phyloP scores from a whole-genome alignment of 2,329 filamentous ascomycete genomes.

The Xylaria sp. region DNA sequence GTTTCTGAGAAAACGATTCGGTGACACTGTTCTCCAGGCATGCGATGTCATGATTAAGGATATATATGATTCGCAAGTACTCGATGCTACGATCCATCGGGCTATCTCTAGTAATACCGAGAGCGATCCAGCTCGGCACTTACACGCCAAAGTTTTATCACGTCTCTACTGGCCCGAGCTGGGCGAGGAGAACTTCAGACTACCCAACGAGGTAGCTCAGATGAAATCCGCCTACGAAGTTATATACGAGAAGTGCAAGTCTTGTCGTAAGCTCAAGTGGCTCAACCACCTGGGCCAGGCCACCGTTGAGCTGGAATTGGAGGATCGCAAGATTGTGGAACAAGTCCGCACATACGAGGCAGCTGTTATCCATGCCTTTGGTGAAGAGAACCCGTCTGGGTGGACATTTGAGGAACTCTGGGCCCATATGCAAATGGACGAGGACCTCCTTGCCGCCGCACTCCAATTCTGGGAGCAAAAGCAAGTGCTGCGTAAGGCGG shows the following conservation, averaged over 20 bases:
- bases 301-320: slow-evolving; percentile 73
- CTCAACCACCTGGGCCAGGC: slow-evolving; percentile 75
- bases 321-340: slow-evolving; percentile 68
- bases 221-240: slow-evolving; percentile 66
- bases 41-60: slow-evolving; percentile 98
- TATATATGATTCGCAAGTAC: slow-evolving; percentile 72
- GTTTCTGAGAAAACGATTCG: slow-evolving; percentile 82
- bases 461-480: slow-evolving; percentile 68
- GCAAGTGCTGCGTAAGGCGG: slow-evolving; percentile 54
- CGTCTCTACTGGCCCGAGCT: slow-evolving; percentile 89
- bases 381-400: slow-evolving; percentile 30
- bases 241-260: slow-evolving; percentile 75
- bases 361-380: slow-evolving; percentile 78
- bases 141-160: slow-evolving; percentile 84
- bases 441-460: slow-evolving; percentile 62
- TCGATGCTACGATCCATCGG: slow-evolving; percentile 63
- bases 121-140: slow-evolving; percentile 32
- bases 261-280: slow-evolving; percentile 83
- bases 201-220: slow-evolving; percentile 53
- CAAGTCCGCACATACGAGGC: slow-evolving; percentile 81
- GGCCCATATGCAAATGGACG: slow-evolving; percentile 62
- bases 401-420: slow-evolving; percentile 49
- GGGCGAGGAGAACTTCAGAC: slow-evolving; percentile 60
- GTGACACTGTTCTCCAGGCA: slow-evolving; percentile 77
- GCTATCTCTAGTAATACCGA: slow-evolving; percentile 28